Conservation (phyloP, 345 rosid species). For the Eucalyptus coolabah region DNA sequence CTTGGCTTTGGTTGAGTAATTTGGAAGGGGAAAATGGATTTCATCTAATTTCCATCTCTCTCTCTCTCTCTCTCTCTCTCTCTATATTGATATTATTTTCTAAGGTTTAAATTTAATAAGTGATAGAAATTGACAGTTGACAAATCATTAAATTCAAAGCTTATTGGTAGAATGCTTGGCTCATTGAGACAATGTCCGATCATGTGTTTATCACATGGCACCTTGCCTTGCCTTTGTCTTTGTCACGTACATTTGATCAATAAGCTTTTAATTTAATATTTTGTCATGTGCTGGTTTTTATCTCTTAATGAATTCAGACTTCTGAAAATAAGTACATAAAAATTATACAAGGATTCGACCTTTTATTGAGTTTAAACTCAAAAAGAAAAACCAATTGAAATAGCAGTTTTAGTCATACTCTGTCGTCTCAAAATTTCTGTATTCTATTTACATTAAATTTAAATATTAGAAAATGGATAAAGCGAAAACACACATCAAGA, state of each 20-base stretch:
- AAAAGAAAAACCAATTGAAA: not conserved
- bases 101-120: not conserved
- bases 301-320: not conserved
- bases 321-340: not conserved
- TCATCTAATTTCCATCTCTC: not conserved
- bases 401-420: rapidly evolving
- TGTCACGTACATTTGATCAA: not conserved
- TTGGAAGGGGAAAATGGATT: not conserved
- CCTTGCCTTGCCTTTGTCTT: not conserved
- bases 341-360: not conserved
- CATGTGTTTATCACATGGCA: not conserved
- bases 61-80: too few relatives aligned
- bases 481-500: not conserved
- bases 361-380: not conserved
- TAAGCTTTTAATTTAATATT: not conserved
- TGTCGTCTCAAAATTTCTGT: not conserved
- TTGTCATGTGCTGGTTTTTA: rapidly evolving
- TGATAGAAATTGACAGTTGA: rapidly evolving
- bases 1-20: not conserved
- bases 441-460: not conserved
- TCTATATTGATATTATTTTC: not conserved
- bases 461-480: not conserved
- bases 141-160: not conserved
- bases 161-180: not conserved
- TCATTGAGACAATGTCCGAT: not conserved